phyloP scores from a whole-genome alignment of 2,329 filamentous ascomycete species.

The Colletotrichum noveboracense region DNA sequence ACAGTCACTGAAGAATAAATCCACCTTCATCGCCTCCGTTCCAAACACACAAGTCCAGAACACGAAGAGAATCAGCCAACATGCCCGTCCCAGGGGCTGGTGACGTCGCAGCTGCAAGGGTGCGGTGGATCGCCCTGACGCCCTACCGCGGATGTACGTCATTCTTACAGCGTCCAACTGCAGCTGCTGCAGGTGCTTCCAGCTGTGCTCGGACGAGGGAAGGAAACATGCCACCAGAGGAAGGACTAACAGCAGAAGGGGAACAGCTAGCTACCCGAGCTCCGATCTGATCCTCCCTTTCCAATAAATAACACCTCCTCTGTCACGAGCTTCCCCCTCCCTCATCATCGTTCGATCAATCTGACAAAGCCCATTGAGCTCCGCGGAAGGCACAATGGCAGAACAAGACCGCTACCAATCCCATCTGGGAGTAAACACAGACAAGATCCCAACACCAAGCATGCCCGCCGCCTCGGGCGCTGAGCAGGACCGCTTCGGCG shows the following conservation, averaged over 20 bases:
- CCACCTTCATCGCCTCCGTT: not conserved
- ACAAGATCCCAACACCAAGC: conserved; percentile 10
- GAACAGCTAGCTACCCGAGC: not conserved
- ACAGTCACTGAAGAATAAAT: not conserved
- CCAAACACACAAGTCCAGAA: not conserved
- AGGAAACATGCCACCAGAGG: not conserved
- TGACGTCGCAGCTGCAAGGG: conserved; percentile 9
- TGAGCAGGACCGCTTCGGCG: conserved; percentile 11
- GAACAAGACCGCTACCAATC: conserved; percentile 25
- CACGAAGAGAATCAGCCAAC: not conserved
- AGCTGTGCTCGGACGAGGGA: not conserved
- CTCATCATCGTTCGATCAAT: not conserved
- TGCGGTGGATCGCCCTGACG: not conserved
- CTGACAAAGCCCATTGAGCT: not conserved
- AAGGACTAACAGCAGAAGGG: not conserved
- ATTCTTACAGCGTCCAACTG: conserved; percentile 10
- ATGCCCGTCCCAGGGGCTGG: not conserved
- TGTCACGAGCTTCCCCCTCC: not conserved
- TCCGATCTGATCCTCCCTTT: not conserved
- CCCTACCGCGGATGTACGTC: conserved; percentile 1
- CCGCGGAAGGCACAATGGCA: conserved; percentile 11
- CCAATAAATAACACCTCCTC: not conserved
- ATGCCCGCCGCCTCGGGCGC: conserved; percentile 14
- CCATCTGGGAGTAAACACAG: conserved; percentile 19
- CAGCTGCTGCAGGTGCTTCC: not conserved